Percentiles rank a stretch among this genome's conserved stretches.
Evolutionary conservation across 805 yeast genomes (phyloP).

Genomic region (Jamesozyma lodderae): DNA sequence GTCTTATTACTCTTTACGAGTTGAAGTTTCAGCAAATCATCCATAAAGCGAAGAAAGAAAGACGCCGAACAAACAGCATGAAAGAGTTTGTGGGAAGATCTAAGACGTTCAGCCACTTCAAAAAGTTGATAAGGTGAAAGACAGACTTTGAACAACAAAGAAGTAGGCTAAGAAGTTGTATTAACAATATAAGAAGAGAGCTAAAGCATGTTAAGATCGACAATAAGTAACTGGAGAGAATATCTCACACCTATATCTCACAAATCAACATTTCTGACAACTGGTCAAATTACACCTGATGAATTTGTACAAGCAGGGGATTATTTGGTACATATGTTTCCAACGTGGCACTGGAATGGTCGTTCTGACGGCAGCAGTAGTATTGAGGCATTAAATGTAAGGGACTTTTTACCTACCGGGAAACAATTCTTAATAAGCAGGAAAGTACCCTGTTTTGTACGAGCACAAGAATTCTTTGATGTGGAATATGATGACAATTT

Average conservation of each 20-base stretch:
- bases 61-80: neutral
- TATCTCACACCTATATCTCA: conserved; percentile 86
- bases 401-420: conserved; percentile 69
- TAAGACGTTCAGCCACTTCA: too few relatives aligned
- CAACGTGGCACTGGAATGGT: conserved; percentile 89
- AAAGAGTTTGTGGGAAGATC: neutral
- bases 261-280: conserved; percentile 70
- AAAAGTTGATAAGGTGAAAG: too few relatives aligned
- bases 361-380: conserved; percentile 33
- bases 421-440: conserved; percentile 83
- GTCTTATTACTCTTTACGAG: too few relatives aligned
- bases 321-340: conserved; percentile 80
- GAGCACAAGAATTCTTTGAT: conserved; percentile 51
- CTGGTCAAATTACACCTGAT: conserved; percentile 93
- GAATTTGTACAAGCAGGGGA: conserved; percentile 95
- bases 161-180: too few relatives aligned
- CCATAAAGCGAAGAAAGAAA: neutral
- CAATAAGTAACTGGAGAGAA: conserved; percentile 77
- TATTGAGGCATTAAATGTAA: conserved; percentile 32
- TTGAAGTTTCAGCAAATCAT: too few relatives aligned
- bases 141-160: too few relatives aligned
- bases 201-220: conserved; percentile 54
- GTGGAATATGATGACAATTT: conserved; percentile 30
- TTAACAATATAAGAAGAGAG: too few relatives aligned
- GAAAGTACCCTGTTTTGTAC: conserved; percentile 76